Evolutionary conservation across 306 rosid species (phyloP).

Genomic region (Inga oerstediana): DNA sequence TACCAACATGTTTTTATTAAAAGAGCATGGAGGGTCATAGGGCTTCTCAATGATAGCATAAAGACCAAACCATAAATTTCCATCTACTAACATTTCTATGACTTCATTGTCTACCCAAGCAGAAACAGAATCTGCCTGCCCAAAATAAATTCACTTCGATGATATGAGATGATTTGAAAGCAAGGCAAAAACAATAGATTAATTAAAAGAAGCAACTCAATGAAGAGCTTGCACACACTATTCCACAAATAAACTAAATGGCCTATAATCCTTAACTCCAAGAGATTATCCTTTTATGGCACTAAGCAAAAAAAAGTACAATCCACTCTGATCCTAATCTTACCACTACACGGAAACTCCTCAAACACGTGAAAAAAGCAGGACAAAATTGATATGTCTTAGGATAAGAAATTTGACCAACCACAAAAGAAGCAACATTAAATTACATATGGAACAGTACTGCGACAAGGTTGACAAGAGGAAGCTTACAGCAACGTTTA

Average conservation of each 20-base stretch:
- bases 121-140: neutral
- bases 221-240: neutral
- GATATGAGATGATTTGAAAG: neutral
- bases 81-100: neutral
- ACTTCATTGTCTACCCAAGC: neutral
- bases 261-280: neutral
- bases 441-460: constrained; percentile 4
- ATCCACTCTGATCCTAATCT: neutral
- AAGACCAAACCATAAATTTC: neutral
- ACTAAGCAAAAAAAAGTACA: neutral
- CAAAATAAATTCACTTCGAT: neutral
- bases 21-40: neutral
- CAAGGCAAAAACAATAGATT: neutral
- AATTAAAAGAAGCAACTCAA: neutral
- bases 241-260: neutral
- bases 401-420: neutral
- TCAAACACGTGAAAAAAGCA: neutral
- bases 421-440: neutral
- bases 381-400: neutral
- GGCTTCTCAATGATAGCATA: neutral
- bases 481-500: constrained; percentile 85
- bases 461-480: constrained; percentile 6
- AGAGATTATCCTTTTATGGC: neutral
- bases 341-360: neutral
- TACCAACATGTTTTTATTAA: neutral